phyloP scores from a whole-genome alignment of 1,284 basidiomycete species.

The Peniophora sp. region DNA sequence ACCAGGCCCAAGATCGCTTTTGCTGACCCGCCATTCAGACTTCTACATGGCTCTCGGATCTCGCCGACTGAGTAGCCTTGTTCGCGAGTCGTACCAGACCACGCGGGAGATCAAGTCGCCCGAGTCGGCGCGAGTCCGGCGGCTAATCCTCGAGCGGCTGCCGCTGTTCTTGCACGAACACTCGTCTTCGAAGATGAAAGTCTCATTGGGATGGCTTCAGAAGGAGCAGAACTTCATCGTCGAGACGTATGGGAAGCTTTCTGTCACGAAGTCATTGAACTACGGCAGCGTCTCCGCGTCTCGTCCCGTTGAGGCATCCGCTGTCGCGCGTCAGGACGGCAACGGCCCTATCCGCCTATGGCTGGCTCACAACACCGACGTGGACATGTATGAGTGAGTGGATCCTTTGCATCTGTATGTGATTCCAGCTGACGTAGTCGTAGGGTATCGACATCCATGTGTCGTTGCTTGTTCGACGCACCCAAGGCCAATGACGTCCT shows the following conservation, averaged over 20 bases:
- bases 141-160: constrained; percentile 78
- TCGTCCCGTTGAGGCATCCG: constrained; percentile 65
- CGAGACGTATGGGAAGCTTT: constrained; percentile 52
- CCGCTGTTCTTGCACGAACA: constrained; percentile 92
- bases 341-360: constrained; percentile 68
- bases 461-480: constrained; percentile 66
- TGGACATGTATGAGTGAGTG: constrained; percentile 91
- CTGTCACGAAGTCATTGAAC: constrained; percentile 51
- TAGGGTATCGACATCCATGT: constrained; percentile 76
- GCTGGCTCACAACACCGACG: constrained; percentile 63
- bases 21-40: constrained; percentile 26
- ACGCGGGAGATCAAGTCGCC: constrained; percentile 43
- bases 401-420: neutral
- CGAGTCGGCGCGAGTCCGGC: constrained; percentile 38
- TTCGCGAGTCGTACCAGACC: constrained; percentile 71
- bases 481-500: constrained; percentile 79
- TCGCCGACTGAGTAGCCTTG: constrained; percentile 58
- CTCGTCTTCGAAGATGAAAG: constrained; percentile 59
- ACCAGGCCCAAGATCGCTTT: neutral
- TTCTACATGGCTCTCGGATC: constrained; percentile 68
- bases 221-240: constrained; percentile 68
- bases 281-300: constrained; percentile 41
- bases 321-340: constrained; percentile 54
- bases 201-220: constrained; percentile 72
- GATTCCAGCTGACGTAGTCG: constrained; percentile 1